phyloP scores from a whole-genome alignment of 139 green algal species.

The Micractinium conductrix region DNA sequence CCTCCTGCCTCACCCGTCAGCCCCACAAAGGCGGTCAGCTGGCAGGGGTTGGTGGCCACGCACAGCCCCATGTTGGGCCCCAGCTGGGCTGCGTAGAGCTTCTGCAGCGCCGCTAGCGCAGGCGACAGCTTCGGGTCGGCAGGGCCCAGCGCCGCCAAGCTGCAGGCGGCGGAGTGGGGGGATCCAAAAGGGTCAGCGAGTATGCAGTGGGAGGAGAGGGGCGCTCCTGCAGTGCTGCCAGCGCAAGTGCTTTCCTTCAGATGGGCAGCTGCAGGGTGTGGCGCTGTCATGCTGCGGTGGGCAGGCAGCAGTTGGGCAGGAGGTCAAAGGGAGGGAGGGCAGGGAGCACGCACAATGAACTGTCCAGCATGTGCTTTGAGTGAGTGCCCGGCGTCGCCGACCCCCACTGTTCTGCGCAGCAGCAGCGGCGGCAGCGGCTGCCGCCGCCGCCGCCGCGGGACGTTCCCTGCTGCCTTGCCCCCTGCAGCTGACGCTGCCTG shows the following conservation, averaged over 20 bases:
- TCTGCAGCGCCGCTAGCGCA: not conserved
- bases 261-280: too few relatives aligned
- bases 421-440: too few relatives aligned
- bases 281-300: not conserved
- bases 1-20: too few relatives aligned
- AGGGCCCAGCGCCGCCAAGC: not conserved
- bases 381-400: too few relatives aligned
- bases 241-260: too few relatives aligned
- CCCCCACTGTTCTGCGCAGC: too few relatives aligned
- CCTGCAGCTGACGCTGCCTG: not conserved
- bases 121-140: not conserved
- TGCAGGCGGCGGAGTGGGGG: too few relatives aligned
- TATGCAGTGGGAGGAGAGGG: too few relatives aligned
- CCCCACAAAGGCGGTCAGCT: slow-evolving; percentile 10
- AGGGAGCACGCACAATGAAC: not conserved
- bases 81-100: not conserved
- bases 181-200: too few relatives aligned
- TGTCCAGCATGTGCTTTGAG: too few relatives aligned
- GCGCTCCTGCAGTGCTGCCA: too few relatives aligned
- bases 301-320: not conserved
- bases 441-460: too few relatives aligned
- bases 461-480: not conserved
- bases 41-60: slow-evolving; percentile 1
- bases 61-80: slow-evolving; percentile 2
- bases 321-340: not conserved